Base-by-base conservation (phyloP, 768 basidiomycete species). In the Lentinula raphanica region DNA sequence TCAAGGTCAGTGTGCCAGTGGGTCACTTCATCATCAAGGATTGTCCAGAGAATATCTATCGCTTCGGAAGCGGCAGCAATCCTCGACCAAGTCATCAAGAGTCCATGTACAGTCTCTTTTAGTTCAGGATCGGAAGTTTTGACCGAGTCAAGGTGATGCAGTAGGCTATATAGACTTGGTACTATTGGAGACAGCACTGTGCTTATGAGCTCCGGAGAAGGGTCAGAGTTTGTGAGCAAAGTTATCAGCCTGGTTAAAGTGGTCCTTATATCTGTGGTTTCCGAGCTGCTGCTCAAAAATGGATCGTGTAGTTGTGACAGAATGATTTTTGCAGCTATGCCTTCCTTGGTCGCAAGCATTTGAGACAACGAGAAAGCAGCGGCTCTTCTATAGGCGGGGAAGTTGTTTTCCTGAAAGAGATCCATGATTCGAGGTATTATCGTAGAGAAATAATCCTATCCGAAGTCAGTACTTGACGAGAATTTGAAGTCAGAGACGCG, bases 21-120 rank as follows among this genome's bases (percentile, higher is more conserved):
- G 3, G 76, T 69, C 19, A 76, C 75, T 56, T 81, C 74, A 12
- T 76, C 76, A 44, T 69, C 72, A 21, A 89, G 72, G 40, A 94
- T 76, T 8, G 70, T 70, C 85, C 85, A 87, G 3, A 94, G 64
- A 1, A 79, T 77, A 17, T 73, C 71, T 17, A 81, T 62, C 0
- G 82, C 88, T 54, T 87, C 84, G 5, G 71, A 62, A 5, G 69
- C 64, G 35, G 76, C 76, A 0, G 86, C 77, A 3, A 90, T 79
- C 59, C 87, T 82, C 0, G 84, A 92, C 93, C 92, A 96, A 0
- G 88, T 86, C 3, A 76, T 67, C 21, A 95, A 69, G 13, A 93
- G 66, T 8, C 83, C 84, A 19, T 72, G 76, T 2, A 90, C 71
- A 2, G 79, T 76, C 63, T 86, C 84, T 60, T 77, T 84, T 11